phyloP scores from a whole-genome alignment of 2,329 filamentous ascomycete genomes.

The Colletotrichum coccodes region DNA sequence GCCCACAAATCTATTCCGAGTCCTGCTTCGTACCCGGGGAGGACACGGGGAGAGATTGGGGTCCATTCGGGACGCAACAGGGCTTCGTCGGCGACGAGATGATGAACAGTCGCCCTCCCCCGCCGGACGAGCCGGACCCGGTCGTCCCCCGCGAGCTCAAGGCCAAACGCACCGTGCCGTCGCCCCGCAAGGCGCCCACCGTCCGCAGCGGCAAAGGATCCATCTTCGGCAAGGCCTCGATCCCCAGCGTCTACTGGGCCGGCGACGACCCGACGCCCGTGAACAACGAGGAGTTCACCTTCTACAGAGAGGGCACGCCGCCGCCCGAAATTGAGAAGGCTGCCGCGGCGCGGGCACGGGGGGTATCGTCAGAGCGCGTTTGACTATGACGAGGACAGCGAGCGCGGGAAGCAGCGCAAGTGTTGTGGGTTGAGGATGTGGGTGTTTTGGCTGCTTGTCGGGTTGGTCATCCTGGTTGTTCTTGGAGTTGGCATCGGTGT shows the following conservation, averaged over 20 bases:
- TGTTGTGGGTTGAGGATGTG: conserved; percentile 42
- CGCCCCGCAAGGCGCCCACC: conserved; percentile 27
- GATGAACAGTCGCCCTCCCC: conserved; percentile 20
- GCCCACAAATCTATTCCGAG: neutral
- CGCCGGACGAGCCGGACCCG: conserved; percentile 26
- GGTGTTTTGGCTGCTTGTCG: conserved; percentile 48
- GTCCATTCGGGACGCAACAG: neutral
- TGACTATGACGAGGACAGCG: conserved; percentile 19
- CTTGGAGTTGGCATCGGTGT: conserved; percentile 53
- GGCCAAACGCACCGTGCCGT: conserved; percentile 22
- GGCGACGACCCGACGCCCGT: conserved; percentile 25
- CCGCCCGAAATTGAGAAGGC: conserved; percentile 37
- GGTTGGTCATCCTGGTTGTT: conserved; percentile 42
- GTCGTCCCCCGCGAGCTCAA: conserved; percentile 18
- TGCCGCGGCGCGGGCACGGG: conserved; percentile 17
- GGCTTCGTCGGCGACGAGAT: neutral
- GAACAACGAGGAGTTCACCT: conserved; percentile 43
- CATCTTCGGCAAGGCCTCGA: conserved; percentile 29
- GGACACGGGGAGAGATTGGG: neutral
- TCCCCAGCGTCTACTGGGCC: conserved; percentile 31
- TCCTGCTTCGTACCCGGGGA: neutral
- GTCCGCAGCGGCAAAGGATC: conserved; percentile 29
- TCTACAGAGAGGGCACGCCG: conserved; percentile 53
- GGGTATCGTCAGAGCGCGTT: conserved; percentile 21
- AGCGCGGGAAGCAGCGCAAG: conserved; percentile 32